Conservation (phyloP, 2,329 filamentous ascomycete species). For the Hypoxylon sp. region DNA sequence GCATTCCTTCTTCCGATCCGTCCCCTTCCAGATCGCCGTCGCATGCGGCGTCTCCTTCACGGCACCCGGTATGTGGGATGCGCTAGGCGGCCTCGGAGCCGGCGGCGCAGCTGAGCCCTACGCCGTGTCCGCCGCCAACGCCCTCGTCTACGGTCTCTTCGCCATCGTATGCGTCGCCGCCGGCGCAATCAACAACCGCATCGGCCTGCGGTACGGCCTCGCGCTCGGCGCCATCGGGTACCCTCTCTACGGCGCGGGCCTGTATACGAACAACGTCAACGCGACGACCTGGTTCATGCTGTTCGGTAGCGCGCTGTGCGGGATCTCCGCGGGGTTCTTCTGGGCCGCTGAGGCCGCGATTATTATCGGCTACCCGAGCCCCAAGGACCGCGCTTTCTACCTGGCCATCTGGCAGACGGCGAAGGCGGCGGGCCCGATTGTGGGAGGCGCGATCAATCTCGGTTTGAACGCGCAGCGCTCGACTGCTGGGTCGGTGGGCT, state of each 20-base stretch:
- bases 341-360: slow-evolving; percentile 79
- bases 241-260: slow-evolving; percentile 73
- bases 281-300: slow-evolving; percentile 75
- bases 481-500: slow-evolving; percentile 46
- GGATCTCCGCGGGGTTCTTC: slow-evolving; percentile 75
- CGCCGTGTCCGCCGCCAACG: slow-evolving; percentile 63
- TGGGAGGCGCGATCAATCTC: slow-evolving; percentile 66
- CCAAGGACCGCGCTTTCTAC: slow-evolving; percentile 70
- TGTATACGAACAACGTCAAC: slow-evolving; percentile 76
- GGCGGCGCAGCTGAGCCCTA: slow-evolving; percentile 60
- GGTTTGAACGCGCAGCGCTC: slow-evolving; percentile 59
- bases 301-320: slow-evolving; percentile 73
- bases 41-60: slow-evolving; percentile 60
- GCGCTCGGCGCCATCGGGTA: slow-evolving; percentile 70
- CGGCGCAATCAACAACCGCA: slow-evolving; percentile 57
- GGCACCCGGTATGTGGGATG: slow-evolving; percentile 61
- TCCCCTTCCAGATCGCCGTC: slow-evolving; percentile 59
- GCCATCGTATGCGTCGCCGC: slow-evolving; percentile 60
- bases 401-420: slow-evolving; percentile 66
- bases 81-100: slow-evolving; percentile 60
- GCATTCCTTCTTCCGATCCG: slow-evolving; percentile 52
- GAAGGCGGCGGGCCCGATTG: slow-evolving; percentile 60
- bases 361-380: slow-evolving; percentile 74
- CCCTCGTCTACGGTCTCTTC: slow-evolving; percentile 63
- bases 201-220: slow-evolving; percentile 58